Evolutionary conservation across 2,329 filamentous ascomycete genomes (phyloP), one percentile per base, ranked within the genome.

Genomic region (Nothophaeocryptopus gaeumannii): DNA sequence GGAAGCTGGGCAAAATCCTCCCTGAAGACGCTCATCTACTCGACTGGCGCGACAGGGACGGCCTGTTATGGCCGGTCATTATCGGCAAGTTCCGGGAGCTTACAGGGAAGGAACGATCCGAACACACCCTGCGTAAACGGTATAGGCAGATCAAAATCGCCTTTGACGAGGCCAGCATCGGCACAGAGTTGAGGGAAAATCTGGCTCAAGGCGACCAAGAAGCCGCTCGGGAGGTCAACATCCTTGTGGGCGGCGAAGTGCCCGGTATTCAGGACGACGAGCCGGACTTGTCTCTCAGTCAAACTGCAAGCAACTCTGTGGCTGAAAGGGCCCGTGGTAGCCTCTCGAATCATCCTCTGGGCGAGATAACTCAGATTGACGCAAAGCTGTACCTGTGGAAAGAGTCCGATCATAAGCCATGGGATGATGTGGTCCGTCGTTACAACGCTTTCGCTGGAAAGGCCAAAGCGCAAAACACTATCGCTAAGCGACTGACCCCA

Each of bases 161-260:
- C 8, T 31, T 53, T 5, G 39, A 43, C 2, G 37, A 33, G 5
- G 49, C 45, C n/a, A n/a, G 44, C 5, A 41, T 50, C 7, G 31
- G n/a, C 3, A 37, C 20, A 15, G 46, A 39, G 14, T 30, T 52
- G 12, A 49, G 30, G 26, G 15, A 35, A 11, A 38, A 43, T 9
- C 32, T 56, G 43, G 49, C 49, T 20, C 15, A 13, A 8, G 45
- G 43, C 15, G 47, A 51, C 31, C 33, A 37, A 16, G 54, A 47
- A 5, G 57, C 57, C 3, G 16, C 29, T n/a, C 29, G 20, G 12
- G 29, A 47, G 26, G 34, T 60, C 38, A 60, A 60, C 33, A 13
- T 16, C 9, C n/a, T 48, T 11, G 36, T 56, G 5, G 26, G 36
- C 32, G 47, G 40, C 2, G 29, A 8, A 14, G 31, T 13, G 13